Percentiles rank a stretch among this genome's conserved stretches.
Evolutionary conservation across 306 rosid genomes (phyloP).

Genomic region (Comarum palustre): DNA sequence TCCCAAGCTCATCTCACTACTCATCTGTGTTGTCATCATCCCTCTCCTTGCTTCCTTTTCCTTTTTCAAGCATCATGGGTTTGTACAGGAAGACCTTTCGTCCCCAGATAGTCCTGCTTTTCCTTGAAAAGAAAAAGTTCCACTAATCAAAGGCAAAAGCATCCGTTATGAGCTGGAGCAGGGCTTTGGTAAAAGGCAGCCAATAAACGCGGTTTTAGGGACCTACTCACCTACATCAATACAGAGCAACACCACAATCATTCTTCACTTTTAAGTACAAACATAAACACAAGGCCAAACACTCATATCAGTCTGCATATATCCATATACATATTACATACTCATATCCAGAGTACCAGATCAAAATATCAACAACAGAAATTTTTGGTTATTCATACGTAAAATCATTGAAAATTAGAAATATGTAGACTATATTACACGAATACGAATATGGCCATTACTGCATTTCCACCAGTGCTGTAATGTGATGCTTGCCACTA

Average conservation of each 20-base stretch:
- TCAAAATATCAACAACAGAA: background rate
- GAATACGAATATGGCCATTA: background rate
- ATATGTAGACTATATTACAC: background rate
- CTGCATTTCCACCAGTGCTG: background rate
- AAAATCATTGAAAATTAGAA: background rate
- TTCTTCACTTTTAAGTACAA: slow-evolving; percentile 5
- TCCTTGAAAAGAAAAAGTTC: slow-evolving; percentile 30
- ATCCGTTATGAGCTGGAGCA: slow-evolving; percentile 24
- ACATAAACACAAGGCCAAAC: background rate
- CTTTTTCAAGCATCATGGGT: slow-evolving; percentile 23
- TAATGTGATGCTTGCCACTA: slow-evolving; percentile 1
- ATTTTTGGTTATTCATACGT: background rate
- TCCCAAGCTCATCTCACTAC: background rate
- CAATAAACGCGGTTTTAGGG: slow-evolving; percentile 40
- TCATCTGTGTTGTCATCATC: slow-evolving; percentile 11
- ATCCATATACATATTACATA: background rate
- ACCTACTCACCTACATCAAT: slow-evolving; percentile 25
- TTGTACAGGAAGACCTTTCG: background rate
- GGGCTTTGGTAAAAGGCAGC: slow-evolving; percentile 17
- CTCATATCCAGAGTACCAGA: background rate
- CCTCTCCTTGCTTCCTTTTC: slow-evolving; percentile 9
- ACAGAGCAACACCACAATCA: slow-evolving; percentile 23
- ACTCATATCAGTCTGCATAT: background rate
- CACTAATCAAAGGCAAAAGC: slow-evolving; percentile 43
- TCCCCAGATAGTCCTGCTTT: slow-evolving; percentile 24